Percentiles rank a stretch among this genome's conserved stretches.
phyloP scores from a whole-genome alignment of 345 rosid genomes.

The Dipteronia sinensis region DNA sequence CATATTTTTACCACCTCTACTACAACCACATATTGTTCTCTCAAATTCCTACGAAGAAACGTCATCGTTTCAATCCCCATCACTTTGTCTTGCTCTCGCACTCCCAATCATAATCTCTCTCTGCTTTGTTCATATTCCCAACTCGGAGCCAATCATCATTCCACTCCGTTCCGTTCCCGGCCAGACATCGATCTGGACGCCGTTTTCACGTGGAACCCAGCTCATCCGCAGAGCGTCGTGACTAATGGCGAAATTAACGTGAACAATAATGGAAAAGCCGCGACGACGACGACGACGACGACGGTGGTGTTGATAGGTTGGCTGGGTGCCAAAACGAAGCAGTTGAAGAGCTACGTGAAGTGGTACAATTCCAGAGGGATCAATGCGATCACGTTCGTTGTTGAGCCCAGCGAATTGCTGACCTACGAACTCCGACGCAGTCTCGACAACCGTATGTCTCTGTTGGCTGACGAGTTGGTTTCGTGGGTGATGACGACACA shows the following conservation, averaged over 20 bases:
- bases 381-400: constrained; percentile 65
- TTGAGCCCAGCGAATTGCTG: constrained; percentile 57
- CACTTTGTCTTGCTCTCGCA: constrained; percentile 3
- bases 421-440: constrained; percentile 54
- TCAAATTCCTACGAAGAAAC: constrained; percentile 16
- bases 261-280: constrained; percentile 13
- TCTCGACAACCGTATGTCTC: constrained; percentile 50
- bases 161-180: constrained; percentile 31
- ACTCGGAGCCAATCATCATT: constrained; percentile 17
- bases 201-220: constrained; percentile 47
- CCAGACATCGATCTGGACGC: constrained; percentile 24
- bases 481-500: constrained; percentile 48
- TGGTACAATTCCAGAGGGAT: constrained; percentile 81
- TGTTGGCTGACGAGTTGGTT: constrained; percentile 49
- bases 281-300: no score
- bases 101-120: constrained; percentile 29
- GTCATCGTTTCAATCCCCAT: constrained; percentile 16
- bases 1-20: constrained; percentile 29
- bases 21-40: constrained; percentile 4
- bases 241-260: constrained; percentile 20
- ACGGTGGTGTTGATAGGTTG: constrained; percentile 79
- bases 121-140: constrained; percentile 21
- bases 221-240: no score
- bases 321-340: constrained; percentile 83
- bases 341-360: constrained; percentile 71